Conservation (phyloP, 345 rosid genomes). For the Punica granatum region DNA sequence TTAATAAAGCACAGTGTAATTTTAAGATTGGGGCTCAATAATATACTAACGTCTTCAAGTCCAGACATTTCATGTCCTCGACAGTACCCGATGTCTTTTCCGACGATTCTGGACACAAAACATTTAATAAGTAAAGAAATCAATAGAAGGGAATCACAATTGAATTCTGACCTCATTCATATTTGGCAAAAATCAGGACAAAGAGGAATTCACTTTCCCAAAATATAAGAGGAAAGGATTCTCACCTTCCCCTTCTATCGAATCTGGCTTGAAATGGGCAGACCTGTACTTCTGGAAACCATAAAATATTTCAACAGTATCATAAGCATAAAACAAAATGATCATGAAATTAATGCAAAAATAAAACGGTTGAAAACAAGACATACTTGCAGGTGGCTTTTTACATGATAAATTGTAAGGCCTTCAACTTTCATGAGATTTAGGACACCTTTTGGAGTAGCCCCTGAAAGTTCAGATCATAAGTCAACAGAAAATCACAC, state of each 20-base stretch:
- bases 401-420: conserved; percentile 90
- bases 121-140: not conserved
- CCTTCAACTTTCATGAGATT: conserved; percentile 72
- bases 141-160: not conserved
- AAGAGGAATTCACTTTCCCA: not conserved
- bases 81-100: conserved; percentile 44
- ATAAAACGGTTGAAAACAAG: not conserved
- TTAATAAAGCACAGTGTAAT: not conserved
- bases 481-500: not conserved
- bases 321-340: conserved; percentile 9
- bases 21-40: conserved; percentile 1
- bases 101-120: conserved; percentile 35
- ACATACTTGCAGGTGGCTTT: conserved; percentile 91
- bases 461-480: conserved; percentile 44
- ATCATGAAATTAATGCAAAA: conserved; percentile 2
- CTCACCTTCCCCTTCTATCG: conserved; percentile 42
- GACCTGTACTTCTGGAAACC: conserved; percentile 84
- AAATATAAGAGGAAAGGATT: conserved; percentile 4
- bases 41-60: conserved; percentile 61
- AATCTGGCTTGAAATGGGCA: conserved; percentile 78
- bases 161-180: not conserved
- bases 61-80: conserved; percentile 61
- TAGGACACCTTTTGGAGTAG: conserved; percentile 88
- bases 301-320: conserved; percentile 6
- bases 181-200: not conserved